Evolutionary conservation across 2,329 filamentous ascomycete species (phyloP).

Genomic region (Neobulgaria alba): DNA sequence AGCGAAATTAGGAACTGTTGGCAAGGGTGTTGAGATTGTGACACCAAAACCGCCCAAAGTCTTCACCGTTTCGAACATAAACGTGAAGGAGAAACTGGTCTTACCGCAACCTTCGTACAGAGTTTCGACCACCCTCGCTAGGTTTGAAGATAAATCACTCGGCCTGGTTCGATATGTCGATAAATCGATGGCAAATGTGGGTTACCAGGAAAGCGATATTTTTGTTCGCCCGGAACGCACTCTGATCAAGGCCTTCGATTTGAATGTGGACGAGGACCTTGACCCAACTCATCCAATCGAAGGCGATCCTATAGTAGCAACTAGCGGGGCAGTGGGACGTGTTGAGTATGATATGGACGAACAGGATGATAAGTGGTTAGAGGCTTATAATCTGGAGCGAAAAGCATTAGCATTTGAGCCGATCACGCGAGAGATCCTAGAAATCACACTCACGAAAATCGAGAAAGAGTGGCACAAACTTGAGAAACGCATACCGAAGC

Average conservation of each 20-base stretch:
- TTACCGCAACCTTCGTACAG: conserved; percentile 68
- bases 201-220: conserved; percentile 90
- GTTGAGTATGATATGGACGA: conserved; percentile 99
- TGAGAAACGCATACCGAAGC: conserved; percentile 94
- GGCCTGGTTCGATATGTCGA: conserved; percentile 89
- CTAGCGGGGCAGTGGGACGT: conserved; percentile 54
- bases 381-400: conserved; percentile 70
- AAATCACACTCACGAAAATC: conserved; percentile 97
- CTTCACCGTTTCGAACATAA: conserved; percentile 62
- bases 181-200: conserved; percentile 90
- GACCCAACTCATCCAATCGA: conserved; percentile 46
- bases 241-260: conserved; percentile 56
- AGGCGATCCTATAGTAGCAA: conserved; percentile 44
- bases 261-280: conserved; percentile 49
- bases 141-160: conserved; percentile 76
- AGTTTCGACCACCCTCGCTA: conserved; percentile 67
- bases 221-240: conserved; percentile 70
- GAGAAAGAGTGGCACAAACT: conserved; percentile 97
- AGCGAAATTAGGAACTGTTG: conserved; percentile 30
- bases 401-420: conserved; percentile 66
- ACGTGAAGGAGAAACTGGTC: conserved; percentile 70
- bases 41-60: conserved; percentile 53
- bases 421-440: conserved; percentile 89
- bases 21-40: conserved; percentile 9
- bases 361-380: conserved; percentile 94